These are phyloP conservation scores for Nannochloropsis gaditana DNA, from an alignment of 108 stramenopile genomes.

Conservation along the genomic window DNA sequence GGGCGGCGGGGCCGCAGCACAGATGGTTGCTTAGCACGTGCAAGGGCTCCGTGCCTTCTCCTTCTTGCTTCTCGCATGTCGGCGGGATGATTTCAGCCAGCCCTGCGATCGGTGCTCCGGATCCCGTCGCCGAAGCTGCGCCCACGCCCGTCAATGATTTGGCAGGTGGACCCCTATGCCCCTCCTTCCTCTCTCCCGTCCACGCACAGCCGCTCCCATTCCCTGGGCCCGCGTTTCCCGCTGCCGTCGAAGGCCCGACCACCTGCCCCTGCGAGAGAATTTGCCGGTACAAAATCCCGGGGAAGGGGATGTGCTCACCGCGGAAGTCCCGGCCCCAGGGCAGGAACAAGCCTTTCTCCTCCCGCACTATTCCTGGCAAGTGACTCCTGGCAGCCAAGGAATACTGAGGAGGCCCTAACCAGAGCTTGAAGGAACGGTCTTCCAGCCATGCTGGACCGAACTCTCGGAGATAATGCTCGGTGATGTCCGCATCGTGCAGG, in stretches of 20 bases:
- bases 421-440: slow-evolving; percentile 22
- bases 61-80: slow-evolving; percentile 10
- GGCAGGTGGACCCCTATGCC: background rate
- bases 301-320: background rate
- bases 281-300: background rate
- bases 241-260: background rate
- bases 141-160: background rate
- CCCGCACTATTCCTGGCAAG: background rate
- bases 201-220: too few species aligned
- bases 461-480: background rate
- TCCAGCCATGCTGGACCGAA: background rate
- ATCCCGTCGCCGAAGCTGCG: background rate
- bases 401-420: slow-evolving; percentile 22
- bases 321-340: background rate
- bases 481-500: slow-evolving; percentile 24
- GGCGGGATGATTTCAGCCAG: background rate
- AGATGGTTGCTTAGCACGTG: background rate
- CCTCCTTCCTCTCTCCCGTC: background rate
- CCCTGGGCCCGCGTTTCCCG: background rate
- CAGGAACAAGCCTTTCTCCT: slow-evolving; percentile 18
- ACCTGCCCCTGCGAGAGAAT: background rate
- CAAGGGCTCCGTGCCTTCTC: background rate
- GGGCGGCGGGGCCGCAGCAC: background rate
- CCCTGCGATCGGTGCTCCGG: background rate
- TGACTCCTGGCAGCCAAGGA: background rate